Evolutionary conservation across 2,329 filamentous ascomycete species (phyloP).

Genomic region (Fusarium longipes): DNA sequence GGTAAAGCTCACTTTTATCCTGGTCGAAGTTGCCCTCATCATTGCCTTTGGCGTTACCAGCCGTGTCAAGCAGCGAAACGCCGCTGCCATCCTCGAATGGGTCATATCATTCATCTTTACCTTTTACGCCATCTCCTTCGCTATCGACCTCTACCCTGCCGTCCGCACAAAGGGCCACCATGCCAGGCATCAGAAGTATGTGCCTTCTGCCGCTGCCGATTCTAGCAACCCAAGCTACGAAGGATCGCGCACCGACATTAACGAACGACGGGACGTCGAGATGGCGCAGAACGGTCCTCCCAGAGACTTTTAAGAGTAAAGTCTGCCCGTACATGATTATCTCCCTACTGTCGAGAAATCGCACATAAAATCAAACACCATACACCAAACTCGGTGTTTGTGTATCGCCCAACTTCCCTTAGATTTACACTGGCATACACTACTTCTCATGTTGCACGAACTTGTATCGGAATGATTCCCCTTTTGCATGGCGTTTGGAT

Average conservation of each 20-base stretch:
- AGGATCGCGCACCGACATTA: conserved; percentile 22
- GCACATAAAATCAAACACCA: not conserved
- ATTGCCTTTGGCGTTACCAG: conserved; percentile 76
- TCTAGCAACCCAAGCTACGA: conserved; percentile 29
- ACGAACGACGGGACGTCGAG: conserved; percentile 26
- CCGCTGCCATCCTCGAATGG: conserved; percentile 83
- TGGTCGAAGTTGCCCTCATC: conserved; percentile 79
- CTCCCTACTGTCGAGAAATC: not conserved
- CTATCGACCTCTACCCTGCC: conserved; percentile 87
- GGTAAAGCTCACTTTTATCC: conserved; percentile 86
- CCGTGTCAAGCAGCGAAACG: conserved; percentile 64
- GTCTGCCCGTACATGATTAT: not conserved
- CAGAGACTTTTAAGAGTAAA: conserved; percentile 20
- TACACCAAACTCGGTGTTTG: not conserved
- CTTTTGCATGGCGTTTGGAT: conserved; percentile 35
- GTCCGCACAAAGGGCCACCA: conserved; percentile 64
- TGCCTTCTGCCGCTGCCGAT: conserved; percentile 31
- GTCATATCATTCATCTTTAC: conserved; percentile 85
- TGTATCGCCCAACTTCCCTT: not conserved
- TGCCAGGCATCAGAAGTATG: conserved; percentile 47
- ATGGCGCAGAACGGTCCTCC: conserved; percentile 29
- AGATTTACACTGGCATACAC: not conserved
- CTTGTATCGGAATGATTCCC: conserved; percentile 34
- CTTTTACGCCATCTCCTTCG: conserved; percentile 87
- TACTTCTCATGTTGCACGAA: conserved; percentile 18